These are phyloP conservation scores for Otatea glauca DNA, from an alignment of 176 grass and related monocot genomes.

Conservation along the genomic window DNA sequence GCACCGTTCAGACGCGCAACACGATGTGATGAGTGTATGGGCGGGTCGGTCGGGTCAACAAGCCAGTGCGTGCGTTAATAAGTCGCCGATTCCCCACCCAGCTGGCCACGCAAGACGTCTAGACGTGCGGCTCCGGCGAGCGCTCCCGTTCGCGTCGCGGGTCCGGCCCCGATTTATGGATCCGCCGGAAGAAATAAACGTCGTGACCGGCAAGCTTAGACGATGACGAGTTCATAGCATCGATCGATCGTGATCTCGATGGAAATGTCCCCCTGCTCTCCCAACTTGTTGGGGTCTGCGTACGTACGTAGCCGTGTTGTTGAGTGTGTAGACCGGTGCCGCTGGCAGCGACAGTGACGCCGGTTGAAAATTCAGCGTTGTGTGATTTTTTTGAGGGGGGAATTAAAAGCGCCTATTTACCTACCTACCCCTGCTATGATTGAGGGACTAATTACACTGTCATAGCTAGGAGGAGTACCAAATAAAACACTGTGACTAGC, in stretches of 20 bases:
- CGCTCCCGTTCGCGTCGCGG: background rate
- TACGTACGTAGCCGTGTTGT: background rate
- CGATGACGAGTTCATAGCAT: background rate
- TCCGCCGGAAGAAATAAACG: background rate
- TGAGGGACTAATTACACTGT: no score
- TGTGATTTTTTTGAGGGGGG: no score
- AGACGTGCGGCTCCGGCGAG: constrained; percentile 4
- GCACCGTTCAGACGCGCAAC: background rate
- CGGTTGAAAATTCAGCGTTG: background rate
- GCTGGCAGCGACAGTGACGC: no score
- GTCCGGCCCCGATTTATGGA: background rate
- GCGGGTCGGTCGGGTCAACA: background rate
- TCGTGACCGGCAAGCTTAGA: background rate
- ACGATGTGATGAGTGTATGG: background rate
- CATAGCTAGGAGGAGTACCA: background rate
- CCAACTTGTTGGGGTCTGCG: constrained; percentile 13
- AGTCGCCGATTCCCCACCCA: background rate
- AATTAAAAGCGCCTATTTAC: background rate
- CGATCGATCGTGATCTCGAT: background rate
- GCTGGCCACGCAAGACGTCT: background rate
- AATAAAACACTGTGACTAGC: background rate
- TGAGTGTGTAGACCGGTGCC: background rate
- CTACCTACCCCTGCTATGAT: background rate
- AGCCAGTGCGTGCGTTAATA: background rate
- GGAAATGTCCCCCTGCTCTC: background rate